Evolutionary conservation across 208 protist genomes (phyloP), one percentile per base, ranked within the genome.

Genomic region (Leishmania gerbilli): DNA sequence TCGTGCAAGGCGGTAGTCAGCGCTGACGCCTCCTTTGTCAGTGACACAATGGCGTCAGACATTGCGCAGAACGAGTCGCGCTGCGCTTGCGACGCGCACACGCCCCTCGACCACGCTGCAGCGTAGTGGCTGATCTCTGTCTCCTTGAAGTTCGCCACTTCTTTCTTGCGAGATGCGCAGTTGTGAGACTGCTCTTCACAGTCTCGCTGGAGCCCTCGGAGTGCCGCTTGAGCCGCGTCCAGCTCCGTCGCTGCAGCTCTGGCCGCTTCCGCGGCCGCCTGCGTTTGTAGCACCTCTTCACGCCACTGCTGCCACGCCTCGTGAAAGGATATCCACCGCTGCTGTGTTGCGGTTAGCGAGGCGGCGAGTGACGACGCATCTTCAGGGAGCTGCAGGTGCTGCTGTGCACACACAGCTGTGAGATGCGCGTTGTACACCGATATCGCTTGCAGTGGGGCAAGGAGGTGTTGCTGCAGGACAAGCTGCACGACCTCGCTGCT

Each of bases 121-220:
- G 84, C 79, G 77, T 90, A 84, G 62, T 83, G 79, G 27, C 27
- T 42, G 31, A 85, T 42, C 75, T 90, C 74, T 34, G 40, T 24
- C 7, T 80, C 77, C 27, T 79, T 82, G 13, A 62, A 11, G 6
- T 24, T 19, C 42, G 51, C 67, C n/a, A 84, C 37, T 31, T 79
- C 74, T 11, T 56, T 62, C 42, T 8, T 1, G 42, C 68, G 78
- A 9, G 80, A 27, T 1, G 11, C 31, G 49, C 49, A 49, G 19
- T 76, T 34, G n/a, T 67, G 40, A 17, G 42, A 77, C 34, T 71
- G 31, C 47, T 47, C 81, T 17, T 56, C 60, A 74, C 60, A 81
- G 45, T 47, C 27, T 47, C 74, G 60, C n/a, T 69, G 76, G 24
- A 78, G 56, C 37, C 1, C 19, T 60, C 40, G 37, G n/a, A 85